Conservation (phyloP, 208 protist species). For the Entamoeba invadens region DNA sequence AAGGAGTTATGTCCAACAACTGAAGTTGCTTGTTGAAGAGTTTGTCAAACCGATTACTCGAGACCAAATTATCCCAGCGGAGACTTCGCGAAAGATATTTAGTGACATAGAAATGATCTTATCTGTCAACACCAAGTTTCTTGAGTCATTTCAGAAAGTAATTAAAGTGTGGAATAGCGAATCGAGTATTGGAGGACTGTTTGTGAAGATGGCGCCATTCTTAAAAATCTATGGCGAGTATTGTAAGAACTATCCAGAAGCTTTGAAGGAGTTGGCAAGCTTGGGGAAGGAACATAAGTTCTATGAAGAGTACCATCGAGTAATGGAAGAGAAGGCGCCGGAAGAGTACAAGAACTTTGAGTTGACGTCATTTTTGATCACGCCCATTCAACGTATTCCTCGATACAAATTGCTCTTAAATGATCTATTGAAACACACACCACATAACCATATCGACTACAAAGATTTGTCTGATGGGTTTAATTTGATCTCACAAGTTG, state of each 20-base stretch:
- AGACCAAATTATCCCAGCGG: not conserved
- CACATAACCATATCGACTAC: not conserved
- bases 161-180: not conserved
- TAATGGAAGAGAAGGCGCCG: not conserved
- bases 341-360: not conserved
- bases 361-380: not conserved
- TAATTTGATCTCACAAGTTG: not conserved
- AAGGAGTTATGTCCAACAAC: not conserved
- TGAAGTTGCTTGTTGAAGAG: not conserved
- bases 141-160: not conserved
- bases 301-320: not conserved
- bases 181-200: not conserved
- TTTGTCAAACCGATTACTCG: not conserved
- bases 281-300: not conserved
- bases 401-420: not conserved
- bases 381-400: not conserved
- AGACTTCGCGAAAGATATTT: not conserved
- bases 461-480: not conserved
- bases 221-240: not conserved
- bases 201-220: not conserved
- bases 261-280: not conserved
- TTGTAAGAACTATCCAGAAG: not conserved
- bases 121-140: not conserved
- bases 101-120: not conserved
- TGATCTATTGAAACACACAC: not conserved